Evolutionary conservation across 768 basidiomycete species (phyloP).

Genomic region (Vishniacozyma victoriae): DNA sequence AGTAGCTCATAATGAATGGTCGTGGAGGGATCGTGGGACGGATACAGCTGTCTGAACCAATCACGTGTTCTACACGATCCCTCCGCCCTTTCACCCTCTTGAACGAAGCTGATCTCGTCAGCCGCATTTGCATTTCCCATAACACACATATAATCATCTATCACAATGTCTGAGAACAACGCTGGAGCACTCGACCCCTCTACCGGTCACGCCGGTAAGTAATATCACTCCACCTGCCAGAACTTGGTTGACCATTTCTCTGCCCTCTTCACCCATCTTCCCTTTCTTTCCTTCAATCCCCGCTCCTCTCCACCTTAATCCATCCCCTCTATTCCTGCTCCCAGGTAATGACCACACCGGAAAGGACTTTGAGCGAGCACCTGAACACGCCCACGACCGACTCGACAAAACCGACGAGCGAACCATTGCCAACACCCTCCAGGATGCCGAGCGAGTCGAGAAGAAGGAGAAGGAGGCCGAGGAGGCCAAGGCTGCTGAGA

Average conservation of each 20-base stretch:
- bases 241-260: not conserved
- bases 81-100: too few species aligned
- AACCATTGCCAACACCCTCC: conserved; percentile 37
- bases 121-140: too few species aligned
- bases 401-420: conserved; percentile 43
- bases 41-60: too few species aligned
- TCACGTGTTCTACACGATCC: too few species aligned
- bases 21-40: too few species aligned
- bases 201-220: conserved; percentile 26
- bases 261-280: not conserved
- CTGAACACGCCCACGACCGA: conserved; percentile 34
- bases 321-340: conserved; percentile 1
- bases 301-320: not conserved
- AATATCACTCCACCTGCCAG: not conserved
- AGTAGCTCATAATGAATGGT: too few species aligned
- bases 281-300: not conserved
- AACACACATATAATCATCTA: too few species aligned
- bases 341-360: conserved; percentile 44
- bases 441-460: conserved; percentile 40
- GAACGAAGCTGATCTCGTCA: too few species aligned
- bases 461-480: conserved; percentile 38
- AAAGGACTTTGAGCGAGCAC: conserved; percentile 27
- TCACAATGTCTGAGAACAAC: too few species aligned
- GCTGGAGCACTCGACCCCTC: conserved; percentile 39
- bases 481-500: conserved; percentile 15